Percentiles rank a stretch among this genome's conserved stretches.
phyloP scores from a whole-genome alignment of 2,329 filamentous ascomycete species.

The Colletotrichum navitas region DNA sequence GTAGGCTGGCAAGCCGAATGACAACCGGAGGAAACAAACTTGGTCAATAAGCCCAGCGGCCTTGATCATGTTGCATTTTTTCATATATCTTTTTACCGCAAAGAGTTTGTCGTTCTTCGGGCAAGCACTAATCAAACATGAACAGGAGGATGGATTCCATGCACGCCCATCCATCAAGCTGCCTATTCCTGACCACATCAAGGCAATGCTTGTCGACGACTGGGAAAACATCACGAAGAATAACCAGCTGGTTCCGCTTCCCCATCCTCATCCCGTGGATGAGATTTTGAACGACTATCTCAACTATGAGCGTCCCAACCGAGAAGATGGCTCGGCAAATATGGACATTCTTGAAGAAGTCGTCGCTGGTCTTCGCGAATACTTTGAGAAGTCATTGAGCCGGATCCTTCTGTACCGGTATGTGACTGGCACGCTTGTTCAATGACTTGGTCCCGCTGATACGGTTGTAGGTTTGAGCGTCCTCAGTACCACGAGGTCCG shows the following conservation, averaged over 20 bases:
- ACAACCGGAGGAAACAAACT: slow-evolving; percentile 1
- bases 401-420: slow-evolving; percentile 88
- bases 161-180: slow-evolving; percentile 87
- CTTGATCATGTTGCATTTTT: not conserved
- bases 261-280: slow-evolving; percentile 80
- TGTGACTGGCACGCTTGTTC: slow-evolving; percentile 5
- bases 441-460: not conserved
- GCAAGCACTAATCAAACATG: slow-evolving; percentile 9
- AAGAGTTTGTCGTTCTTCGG: not conserved
- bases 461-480: slow-evolving; percentile 80
- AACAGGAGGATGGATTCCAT: slow-evolving; percentile 89
- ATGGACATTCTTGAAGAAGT: slow-evolving; percentile 92
- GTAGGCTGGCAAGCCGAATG: not conserved
- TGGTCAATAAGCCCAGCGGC: slow-evolving; percentile 28
- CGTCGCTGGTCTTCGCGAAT: slow-evolving; percentile 86
- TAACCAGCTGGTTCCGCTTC: slow-evolving; percentile 87
- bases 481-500: slow-evolving; percentile 86
- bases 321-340: slow-evolving; percentile 75
- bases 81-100: not conserved
- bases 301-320: slow-evolving; percentile 75
- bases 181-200: slow-evolving; percentile 87
- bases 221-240: slow-evolving; percentile 99
- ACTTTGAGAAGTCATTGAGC: slow-evolving; percentile 92
- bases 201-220: slow-evolving; percentile 94
- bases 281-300: slow-evolving; percentile 86